Base-by-base conservation (phyloP, 441 rosid species). In the Raphanus hybrid region DNA sequence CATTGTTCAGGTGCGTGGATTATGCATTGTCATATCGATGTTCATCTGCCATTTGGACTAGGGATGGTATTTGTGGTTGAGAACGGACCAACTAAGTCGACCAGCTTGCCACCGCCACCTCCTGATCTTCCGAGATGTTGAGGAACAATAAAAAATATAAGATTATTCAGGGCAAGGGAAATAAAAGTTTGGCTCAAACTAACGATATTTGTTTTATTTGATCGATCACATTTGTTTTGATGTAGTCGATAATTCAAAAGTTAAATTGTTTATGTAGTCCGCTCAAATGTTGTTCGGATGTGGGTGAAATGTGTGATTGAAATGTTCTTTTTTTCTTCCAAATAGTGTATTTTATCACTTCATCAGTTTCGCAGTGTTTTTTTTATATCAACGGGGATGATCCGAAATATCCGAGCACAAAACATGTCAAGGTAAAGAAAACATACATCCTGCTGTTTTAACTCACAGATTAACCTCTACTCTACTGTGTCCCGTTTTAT, bases 71-170 rank as follows among this genome's bases (percentile, higher is more conserved):
- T 91, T 48, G 85, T 84, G 8, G 90, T 91, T n/a, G 75, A 88
- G 79, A 89, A 92, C 14, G 96, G 97, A 39, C 92, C 86, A 3
- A 90, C 94, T 27, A 85, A 83, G 3, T 69, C 73, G 3, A 81
- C 91, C 12, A 79, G 73, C 18, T 74, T 92, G 86, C 96, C 97
- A 3, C 91, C 94, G 1, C 99, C 98, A 18, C 99, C 98, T 2
- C n/a, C 70, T 2, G 98, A 92, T 79, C 85, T 92, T 43, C 97
- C 99, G 0, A 66, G 79, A 69, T 94, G 98, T 75, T 94, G 82
- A 77, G 68, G 34, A 58, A 63, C 43, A 55, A 4, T 1, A 73
- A 20, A 43, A 43, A 57, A 10, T 54, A n/a, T 1, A 60, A 60
- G 1, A 63, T 64, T 64, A 41, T 48, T 79, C 64, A 54, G 75